phyloP scores from a whole-genome alignment of 768 basidiomycete genomes.

The Naematelia aurantialba region DNA sequence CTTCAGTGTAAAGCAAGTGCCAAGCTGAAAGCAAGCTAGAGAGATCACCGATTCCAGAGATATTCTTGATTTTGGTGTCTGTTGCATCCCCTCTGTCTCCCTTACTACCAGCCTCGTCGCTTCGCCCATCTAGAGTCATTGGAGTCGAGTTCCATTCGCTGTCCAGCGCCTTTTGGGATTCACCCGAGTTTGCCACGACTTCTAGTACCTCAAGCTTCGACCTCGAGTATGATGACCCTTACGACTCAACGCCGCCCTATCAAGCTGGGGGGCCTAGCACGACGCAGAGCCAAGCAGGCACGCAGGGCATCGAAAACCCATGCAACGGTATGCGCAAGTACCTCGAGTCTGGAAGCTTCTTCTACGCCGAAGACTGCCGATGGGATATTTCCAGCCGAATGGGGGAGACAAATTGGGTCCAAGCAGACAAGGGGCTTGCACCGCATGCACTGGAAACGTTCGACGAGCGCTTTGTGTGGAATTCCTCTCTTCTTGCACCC shows the following conservation, averaged over 20 bases:
- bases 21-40: slow-evolving; percentile 22
- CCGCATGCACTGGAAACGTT: slow-evolving; percentile 38
- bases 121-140: slow-evolving; percentile 67
- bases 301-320: slow-evolving; percentile 70
- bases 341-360: slow-evolving; percentile 85
- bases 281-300: slow-evolving; percentile 44
- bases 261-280: slow-evolving; percentile 43
- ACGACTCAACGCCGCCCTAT: slow-evolving; percentile 9
- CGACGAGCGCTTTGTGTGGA: slow-evolving; percentile 69
- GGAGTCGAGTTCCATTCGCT: slow-evolving; percentile 86
- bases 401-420: slow-evolving; percentile 62
- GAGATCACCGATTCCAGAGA: slow-evolving; percentile 47
- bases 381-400: slow-evolving; percentile 91
- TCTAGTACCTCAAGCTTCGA: slow-evolving; percentile 2
- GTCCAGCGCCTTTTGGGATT: slow-evolving; percentile 79
- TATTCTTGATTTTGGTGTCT: slow-evolving; percentile 79
- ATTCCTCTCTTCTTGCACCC: slow-evolving; percentile 80
- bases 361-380: slow-evolving; percentile 72
- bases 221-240: slow-evolving; percentile 26
- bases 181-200: slow-evolving; percentile 47
- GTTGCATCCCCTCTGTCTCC: slow-evolving; percentile 65
- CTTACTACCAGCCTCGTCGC: slow-evolving; percentile 58
- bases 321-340: slow-evolving; percentile 86
- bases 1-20: neutral
- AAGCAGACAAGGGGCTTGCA: slow-evolving; percentile 49